Evolutionary conservation across 352 stramenopile genomes (phyloP).

Genomic region (Phytophthora foliorum): DNA sequence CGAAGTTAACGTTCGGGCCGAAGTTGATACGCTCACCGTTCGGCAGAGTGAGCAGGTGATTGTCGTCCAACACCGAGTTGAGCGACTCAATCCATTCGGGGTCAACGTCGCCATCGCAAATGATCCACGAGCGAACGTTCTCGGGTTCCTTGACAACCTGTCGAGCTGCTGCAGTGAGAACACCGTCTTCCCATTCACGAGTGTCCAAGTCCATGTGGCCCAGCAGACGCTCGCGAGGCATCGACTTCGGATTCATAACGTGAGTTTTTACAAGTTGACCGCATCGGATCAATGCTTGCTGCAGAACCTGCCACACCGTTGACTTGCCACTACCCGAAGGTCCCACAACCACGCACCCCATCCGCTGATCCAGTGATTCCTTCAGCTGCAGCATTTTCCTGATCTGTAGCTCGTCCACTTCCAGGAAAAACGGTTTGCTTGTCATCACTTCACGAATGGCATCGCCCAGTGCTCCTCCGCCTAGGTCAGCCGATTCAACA

Average conservation of each 20-base stretch:
- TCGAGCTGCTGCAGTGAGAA: constrained; percentile 93
- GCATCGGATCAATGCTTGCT: constrained; percentile 87
- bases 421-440: constrained; percentile 88
- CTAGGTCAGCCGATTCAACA: constrained; percentile 83
- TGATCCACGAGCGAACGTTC: constrained; percentile 94
- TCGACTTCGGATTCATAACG: constrained; percentile 98
- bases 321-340: constrained; percentile 95
- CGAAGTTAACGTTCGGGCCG: constrained; percentile 96
- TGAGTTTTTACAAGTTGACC: constrained; percentile 92
- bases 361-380: constrained; percentile 95
- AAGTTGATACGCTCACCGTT: constrained; percentile 98
- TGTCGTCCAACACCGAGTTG: constrained; percentile 97
- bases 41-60: constrained; percentile 95
- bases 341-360: constrained; percentile 96
- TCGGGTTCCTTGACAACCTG: constrained; percentile 93
- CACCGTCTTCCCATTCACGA: constrained; percentile 95
- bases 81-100: constrained; percentile 97
- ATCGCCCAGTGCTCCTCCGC: constrained; percentile 79
- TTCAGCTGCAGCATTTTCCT: constrained; percentile 97
- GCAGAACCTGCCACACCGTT: constrained; percentile 94
- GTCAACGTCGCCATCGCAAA: constrained; percentile 97
- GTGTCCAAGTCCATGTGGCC: constrained; percentile 97
- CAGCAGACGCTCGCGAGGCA: constrained; percentile 92
- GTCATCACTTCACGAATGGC: constrained; percentile 93
- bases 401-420: constrained; percentile 92